Conservation (phyloP, 805 yeast species). For the Groenewaldozyma tartarivorans region DNA sequence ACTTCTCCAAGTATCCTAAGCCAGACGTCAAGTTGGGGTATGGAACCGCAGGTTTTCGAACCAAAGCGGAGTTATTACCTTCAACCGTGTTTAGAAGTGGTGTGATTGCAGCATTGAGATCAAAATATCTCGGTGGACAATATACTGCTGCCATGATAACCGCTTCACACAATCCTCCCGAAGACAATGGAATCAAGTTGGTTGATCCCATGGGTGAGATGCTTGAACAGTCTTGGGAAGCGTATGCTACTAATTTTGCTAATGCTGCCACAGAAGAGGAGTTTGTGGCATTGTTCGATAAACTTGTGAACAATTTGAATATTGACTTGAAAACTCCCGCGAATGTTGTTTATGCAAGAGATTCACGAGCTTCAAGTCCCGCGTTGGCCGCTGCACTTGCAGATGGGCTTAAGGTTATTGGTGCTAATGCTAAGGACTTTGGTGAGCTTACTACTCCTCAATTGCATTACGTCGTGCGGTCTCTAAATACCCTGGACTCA, state of each 20-base stretch:
- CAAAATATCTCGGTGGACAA: conserved; percentile 56
- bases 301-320: conserved; percentile 32
- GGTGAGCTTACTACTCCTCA: conserved; percentile 89
- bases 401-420: conserved; percentile 47
- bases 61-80: conserved; percentile 58
- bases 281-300: conserved; percentile 32
- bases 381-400: conserved; percentile 46
- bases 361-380: conserved; percentile 81
- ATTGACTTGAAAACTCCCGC: conserved; percentile 40
- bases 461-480: conserved; percentile 75
- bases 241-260: conserved; percentile 68
- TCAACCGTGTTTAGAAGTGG: conserved; percentile 81
- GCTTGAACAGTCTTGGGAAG: conserved; percentile 81
- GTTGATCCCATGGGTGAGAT: conserved; percentile 89
- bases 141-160: conserved; percentile 94
- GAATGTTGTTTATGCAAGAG: conserved; percentile 64
- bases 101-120: conserved; percentile 70
- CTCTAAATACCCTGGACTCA: conserved; percentile 47
- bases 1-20: conserved; percentile 32
- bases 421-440: conserved; percentile 41
- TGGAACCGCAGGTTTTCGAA: conserved; percentile 98
- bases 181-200: conserved; percentile 86
- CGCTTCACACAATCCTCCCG: conserved; percentile 90
- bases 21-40: conserved; percentile 46
- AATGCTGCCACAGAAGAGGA: conserved; percentile 46